phyloP scores from a whole-genome alignment of 345 rosid genomes.

The Acer negundo region DNA sequence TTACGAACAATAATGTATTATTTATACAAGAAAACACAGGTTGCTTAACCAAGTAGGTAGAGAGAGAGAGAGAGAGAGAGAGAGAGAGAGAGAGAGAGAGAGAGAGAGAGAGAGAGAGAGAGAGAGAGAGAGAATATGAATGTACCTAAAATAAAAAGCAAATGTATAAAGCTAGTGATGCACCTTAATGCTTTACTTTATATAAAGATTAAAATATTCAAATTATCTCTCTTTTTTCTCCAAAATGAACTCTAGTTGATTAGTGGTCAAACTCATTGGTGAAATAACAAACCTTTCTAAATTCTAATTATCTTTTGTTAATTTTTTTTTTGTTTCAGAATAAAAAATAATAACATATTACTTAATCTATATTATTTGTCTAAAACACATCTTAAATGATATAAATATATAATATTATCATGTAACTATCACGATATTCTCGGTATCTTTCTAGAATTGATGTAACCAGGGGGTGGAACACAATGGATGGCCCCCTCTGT shows the following conservation, averaged over 20 bases:
- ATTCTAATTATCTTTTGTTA: background rate
- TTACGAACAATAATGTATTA: background rate
- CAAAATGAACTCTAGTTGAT: background rate
- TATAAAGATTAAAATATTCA: constrained; percentile 13
- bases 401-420: too few species aligned
- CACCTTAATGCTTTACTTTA: constrained; percentile 31
- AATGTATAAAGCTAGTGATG: constrained; percentile 20
- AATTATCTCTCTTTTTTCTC: constrained; percentile 7
- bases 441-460: too few species aligned
- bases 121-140: background rate
- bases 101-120: background rate
- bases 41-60: background rate
- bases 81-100: background rate
- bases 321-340: background rate
- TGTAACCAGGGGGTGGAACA: too few species aligned
- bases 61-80: background rate
- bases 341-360: too few species aligned
- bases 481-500: too few species aligned
- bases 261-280: background rate
- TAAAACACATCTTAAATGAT: too few species aligned
- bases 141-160: constrained; percentile 27
- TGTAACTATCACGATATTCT: too few species aligned
- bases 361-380: background rate
- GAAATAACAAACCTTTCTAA: background rate
- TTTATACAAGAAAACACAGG: background rate